Evolutionary conservation across 345 rosid species (phyloP).

Genomic region (Syzygium aqueum): DNA sequence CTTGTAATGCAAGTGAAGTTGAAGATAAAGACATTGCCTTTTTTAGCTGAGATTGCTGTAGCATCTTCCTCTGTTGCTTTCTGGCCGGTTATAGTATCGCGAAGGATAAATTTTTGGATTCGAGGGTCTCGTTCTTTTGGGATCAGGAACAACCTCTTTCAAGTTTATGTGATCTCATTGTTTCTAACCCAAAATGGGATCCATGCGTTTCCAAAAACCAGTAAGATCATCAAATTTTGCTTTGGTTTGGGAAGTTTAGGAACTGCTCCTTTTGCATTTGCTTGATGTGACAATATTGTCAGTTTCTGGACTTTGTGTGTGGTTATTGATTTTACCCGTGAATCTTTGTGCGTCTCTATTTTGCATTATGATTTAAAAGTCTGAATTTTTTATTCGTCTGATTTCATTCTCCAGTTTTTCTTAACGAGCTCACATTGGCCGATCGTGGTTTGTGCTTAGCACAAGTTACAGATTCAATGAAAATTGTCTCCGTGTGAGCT

Average conservation of each 20-base stretch:
- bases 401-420: neutral
- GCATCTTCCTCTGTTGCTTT: conserved; percentile 17
- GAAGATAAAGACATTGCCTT: conserved; percentile 13
- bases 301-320: neutral
- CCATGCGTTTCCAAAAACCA: conserved; percentile 17
- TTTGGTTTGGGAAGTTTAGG: neutral
- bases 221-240: conserved; percentile 4
- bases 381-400: neutral
- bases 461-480: neutral
- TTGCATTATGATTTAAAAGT: neutral
- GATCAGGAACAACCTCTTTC: conserved; percentile 11
- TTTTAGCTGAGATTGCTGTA: neutral
- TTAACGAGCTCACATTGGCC: neutral
- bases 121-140: conserved; percentile 10
- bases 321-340: neutral
- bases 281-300: neutral
- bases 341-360: neutral
- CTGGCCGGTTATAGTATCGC: conserved; percentile 7
- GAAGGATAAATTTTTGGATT: conserved; percentile 18
- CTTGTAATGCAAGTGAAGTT: conserved; percentile 75
- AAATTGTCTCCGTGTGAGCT: neutral
- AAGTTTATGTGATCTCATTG: conserved; percentile 19
- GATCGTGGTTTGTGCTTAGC: neutral
- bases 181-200: conserved; percentile 15
- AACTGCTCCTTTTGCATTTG: neutral